phyloP scores from a whole-genome alignment of 805 yeast species.

The Cyberlindnera galapagoensis region DNA sequence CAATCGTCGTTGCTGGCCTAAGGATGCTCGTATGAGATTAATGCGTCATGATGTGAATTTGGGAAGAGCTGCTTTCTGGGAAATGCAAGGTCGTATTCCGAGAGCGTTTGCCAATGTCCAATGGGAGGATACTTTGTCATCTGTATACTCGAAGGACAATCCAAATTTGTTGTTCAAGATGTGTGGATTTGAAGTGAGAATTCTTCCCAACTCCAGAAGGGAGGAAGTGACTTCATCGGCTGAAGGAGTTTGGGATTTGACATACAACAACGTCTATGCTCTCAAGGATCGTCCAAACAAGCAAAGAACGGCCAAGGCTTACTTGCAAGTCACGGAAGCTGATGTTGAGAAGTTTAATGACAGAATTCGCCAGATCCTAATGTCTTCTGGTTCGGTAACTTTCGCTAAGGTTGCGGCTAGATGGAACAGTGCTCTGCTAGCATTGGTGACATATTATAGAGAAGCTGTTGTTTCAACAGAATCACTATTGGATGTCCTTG shows the following conservation, averaged over 20 bases:
- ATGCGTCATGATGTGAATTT: constrained; percentile 88
- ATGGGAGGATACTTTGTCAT: constrained; percentile 78
- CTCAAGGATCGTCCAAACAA: constrained; percentile 50
- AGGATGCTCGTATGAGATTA: constrained; percentile 83
- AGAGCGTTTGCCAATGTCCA: constrained; percentile 59
- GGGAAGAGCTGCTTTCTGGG: constrained; percentile 93
- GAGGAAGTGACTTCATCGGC: constrained; percentile 45
- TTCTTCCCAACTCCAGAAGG: constrained; percentile 66
- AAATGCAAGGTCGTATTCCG: constrained; percentile 74
- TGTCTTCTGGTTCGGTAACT: constrained; percentile 95
- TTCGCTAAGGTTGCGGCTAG: constrained; percentile 90
- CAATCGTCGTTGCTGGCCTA: constrained; percentile 91
- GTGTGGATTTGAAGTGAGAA: constrained; percentile 93
- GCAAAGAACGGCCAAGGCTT: constrained; percentile 87
- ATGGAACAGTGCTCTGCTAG: constrained; percentile 90
- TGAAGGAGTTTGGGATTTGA: constrained; percentile 91
- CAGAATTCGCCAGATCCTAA: constrained; percentile 79
- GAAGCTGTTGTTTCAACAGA: constrained; percentile 90
- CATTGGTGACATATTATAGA: constrained; percentile 83
- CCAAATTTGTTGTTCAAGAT: constrained; percentile 83
- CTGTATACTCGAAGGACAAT: constrained; percentile 87
- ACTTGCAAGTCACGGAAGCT: constrained; percentile 71
- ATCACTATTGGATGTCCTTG: constrained; percentile 69
- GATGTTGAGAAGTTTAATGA: constrained; percentile 78
- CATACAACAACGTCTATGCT: constrained; percentile 20